phyloP scores from a whole-genome alignment of 139 green algal species.

The Picochlorum sp. region DNA sequence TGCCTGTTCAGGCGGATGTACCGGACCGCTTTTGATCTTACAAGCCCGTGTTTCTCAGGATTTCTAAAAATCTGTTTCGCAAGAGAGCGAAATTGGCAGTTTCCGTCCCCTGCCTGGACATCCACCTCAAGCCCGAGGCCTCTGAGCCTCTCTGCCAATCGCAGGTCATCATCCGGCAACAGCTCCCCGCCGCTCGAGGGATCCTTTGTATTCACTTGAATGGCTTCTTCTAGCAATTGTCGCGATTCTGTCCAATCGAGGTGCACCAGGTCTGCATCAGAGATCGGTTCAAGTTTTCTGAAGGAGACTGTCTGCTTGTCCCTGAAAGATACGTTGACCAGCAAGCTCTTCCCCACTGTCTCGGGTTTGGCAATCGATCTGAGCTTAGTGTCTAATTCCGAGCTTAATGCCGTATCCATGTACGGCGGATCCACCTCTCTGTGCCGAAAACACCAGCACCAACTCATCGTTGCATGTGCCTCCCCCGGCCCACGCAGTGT shows the following conservation, averaged over 20 bases:
- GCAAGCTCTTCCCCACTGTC: too few species aligned
- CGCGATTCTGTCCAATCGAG: conserved; percentile 32
- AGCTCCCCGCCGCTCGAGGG: not conserved
- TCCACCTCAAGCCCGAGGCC: conserved; percentile 52
- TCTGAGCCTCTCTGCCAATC: conserved; percentile 34
- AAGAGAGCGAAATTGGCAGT: conserved; percentile 60
- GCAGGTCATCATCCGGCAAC: conserved; percentile 13
- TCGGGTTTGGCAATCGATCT: too few species aligned
- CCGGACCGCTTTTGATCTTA: conserved; percentile 34
- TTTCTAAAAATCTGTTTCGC: conserved; percentile 44
- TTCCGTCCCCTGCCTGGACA: conserved; percentile 46
- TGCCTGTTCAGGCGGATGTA: conserved; percentile 36
- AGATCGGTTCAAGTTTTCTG: not conserved
- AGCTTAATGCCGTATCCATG: too few species aligned
- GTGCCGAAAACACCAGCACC: too few species aligned
- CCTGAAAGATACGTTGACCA: too few species aligned
- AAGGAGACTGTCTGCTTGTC: too few species aligned
- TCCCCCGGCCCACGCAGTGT: too few species aligned
- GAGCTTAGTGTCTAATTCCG: too few species aligned
- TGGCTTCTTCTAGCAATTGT: conserved; percentile 30
- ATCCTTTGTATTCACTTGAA: conserved; percentile 21
- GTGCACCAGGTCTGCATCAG: not conserved
- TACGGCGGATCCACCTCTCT: too few species aligned
- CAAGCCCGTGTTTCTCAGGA: conserved; percentile 31
- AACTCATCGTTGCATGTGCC: too few species aligned